A percentile compares a stretch with the other conserved stretches of the same genome.
phyloP scores from a whole-genome alignment of 345 rosid genomes.

The Luvunga scandens region DNA sequence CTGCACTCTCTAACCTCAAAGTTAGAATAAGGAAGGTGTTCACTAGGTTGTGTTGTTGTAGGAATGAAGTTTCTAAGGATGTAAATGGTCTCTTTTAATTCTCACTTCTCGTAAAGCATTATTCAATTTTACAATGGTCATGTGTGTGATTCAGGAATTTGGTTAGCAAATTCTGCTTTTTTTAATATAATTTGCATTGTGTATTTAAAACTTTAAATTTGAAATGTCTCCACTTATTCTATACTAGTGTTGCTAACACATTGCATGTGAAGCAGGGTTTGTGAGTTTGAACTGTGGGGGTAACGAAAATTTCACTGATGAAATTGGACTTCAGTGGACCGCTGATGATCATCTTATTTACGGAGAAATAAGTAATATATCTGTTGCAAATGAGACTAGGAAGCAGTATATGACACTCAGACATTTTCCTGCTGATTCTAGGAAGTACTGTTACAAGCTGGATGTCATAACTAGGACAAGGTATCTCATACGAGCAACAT shows the following conservation, averaged over 20 bases:
- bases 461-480: conserved; percentile 69
- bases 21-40: not conserved
- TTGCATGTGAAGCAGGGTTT: conserved; percentile 57
- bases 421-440: conserved; percentile 88
- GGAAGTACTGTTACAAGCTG: conserved; percentile 87
- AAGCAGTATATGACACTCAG: conserved; percentile 73
- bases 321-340: conserved; percentile 78
- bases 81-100: not conserved
- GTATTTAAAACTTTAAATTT: not conserved
- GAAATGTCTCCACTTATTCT: not conserved
- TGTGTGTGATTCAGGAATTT: not conserved
- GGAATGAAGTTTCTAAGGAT: not conserved
- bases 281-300: conserved; percentile 97
- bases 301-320: conserved; percentile 60
- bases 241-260: conserved; percentile 7
- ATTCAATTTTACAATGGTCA: not conserved
- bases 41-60: not conserved
- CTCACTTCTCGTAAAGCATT: not conserved
- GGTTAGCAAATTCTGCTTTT: not conserved
- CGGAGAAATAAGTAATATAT: conserved; percentile 65
- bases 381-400: conserved; percentile 61
- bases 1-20: not conserved
- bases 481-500: conserved; percentile 90
- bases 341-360: conserved; percentile 59
- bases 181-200: not conserved